These are phyloP conservation scores for Peronospora destructor DNA, from an alignment of 352 stramenopile genomes.

Conservation along the genomic window DNA sequence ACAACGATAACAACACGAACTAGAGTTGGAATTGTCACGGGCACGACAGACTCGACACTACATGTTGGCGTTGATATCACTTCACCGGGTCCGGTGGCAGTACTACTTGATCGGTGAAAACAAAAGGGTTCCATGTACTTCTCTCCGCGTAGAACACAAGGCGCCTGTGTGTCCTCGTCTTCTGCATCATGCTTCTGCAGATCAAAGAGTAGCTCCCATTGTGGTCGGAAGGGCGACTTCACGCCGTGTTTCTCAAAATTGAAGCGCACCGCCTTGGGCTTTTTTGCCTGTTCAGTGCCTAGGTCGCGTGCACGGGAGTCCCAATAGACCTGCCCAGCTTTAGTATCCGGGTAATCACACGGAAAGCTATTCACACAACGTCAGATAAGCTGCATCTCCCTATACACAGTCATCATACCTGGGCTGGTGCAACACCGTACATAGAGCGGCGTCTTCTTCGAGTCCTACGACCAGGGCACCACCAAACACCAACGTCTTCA, in stretches of 20 bases:
- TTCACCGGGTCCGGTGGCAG: background rate
- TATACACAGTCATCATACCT: constrained; percentile 14
- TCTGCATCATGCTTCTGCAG: constrained; percentile 1
- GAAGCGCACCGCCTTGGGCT: constrained; percentile 67
- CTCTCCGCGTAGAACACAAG: constrained; percentile 54
- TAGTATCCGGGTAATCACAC: constrained; percentile 67
- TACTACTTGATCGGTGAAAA: constrained; percentile 32
- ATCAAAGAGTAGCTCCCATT: constrained; percentile 49
- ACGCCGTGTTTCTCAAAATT: constrained; percentile 56
- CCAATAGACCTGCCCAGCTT: constrained; percentile 55
- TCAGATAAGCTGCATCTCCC: background rate
- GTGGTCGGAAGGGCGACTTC: constrained; percentile 49
- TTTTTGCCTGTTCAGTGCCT: constrained; percentile 30
- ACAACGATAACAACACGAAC: constrained; percentile 51
- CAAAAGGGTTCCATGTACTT: constrained; percentile 69
- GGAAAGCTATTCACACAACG: constrained; percentile 46
- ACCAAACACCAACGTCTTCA: constrained; percentile 61
- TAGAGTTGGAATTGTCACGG: constrained; percentile 59
- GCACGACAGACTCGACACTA: constrained; percentile 24
- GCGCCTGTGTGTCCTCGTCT: background rate
- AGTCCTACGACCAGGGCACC: constrained; percentile 65
- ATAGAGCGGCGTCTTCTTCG: constrained; percentile 57
- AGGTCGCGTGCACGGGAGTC: constrained; percentile 17
- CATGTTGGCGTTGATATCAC: constrained; percentile 1
- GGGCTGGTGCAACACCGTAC: constrained; percentile 40